Conservation (phyloP, 352 stramenopile genomes). For the Pythium dissotocum region DNA sequence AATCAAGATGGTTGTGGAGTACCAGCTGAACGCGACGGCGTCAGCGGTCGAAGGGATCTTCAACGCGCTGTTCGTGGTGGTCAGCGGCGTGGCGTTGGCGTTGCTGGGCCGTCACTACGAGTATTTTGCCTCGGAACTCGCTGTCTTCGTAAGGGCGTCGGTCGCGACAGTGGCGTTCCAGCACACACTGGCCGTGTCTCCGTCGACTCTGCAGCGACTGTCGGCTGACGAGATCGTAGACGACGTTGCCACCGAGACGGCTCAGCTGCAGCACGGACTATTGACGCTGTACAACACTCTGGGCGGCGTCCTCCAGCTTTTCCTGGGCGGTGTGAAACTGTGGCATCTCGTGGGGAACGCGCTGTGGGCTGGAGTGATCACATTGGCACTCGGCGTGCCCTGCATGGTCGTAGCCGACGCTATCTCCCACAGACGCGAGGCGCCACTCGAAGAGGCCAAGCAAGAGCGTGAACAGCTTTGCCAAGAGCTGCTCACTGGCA, state of each 20-base stretch:
- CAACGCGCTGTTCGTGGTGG: conserved; percentile 60
- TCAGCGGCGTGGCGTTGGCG: conserved; percentile 59
- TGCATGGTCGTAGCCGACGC: not conserved
- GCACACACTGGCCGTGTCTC: conserved; percentile 81
- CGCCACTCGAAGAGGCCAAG: conserved; percentile 86
- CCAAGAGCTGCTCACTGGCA: conserved; percentile 90
- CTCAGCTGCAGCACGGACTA: conserved; percentile 85
- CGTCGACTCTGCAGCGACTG: conserved; percentile 57
- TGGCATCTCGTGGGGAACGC: conserved; percentile 71
- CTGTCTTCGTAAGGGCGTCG: conserved; percentile 18
- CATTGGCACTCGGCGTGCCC: conserved; percentile 75
- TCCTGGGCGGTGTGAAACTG: conserved; percentile 58
- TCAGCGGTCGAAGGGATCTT: conserved; percentile 44
- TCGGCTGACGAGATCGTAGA: conserved; percentile 94
- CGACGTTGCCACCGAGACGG: conserved; percentile 94
- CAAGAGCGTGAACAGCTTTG: conserved; percentile 93
- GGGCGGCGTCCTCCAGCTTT: conserved; percentile 58
- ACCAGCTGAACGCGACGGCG: conserved; percentile 53
- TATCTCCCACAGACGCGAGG: conserved; percentile 60
- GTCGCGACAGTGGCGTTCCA: conserved; percentile 69
- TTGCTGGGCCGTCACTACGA: conserved; percentile 52
- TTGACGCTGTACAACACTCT: not conserved
- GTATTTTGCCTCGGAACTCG: conserved; percentile 45
- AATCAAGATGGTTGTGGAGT: conserved; percentile 76
- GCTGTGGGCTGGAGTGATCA: conserved; percentile 84